Evolutionary conservation across 139 green algal genomes (phyloP), one percentile per base, ranked within the genome.

Genomic region (Haematococcus sp.): DNA sequence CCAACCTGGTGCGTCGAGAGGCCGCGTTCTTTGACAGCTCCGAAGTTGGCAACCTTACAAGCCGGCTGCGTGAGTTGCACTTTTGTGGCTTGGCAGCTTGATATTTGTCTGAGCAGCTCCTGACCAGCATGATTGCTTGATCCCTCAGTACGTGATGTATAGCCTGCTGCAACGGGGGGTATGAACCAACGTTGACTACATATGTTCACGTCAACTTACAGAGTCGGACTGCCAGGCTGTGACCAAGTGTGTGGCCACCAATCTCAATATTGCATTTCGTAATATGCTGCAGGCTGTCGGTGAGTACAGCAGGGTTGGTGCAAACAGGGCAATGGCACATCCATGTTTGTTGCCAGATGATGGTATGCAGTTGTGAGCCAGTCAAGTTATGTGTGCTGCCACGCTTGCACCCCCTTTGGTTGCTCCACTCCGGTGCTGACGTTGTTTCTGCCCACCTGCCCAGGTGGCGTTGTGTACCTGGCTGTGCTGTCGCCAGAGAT

Each of bases 261-360:
- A 93, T 75, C 75, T 96, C 74, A 96, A 97, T 73, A 88, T 96
- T 23, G 87, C 90, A 1, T 70, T 93, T 3, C 74, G 92, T 23
- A 97, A 96, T 73, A 35, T 76, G 16, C 66, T 97, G 44, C 91
- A 97, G 75, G 83, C 78, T 27, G 77, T 91, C 15, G 88, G 88
- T 89, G 70, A 64, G 82, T 76, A 22, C 7, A n/a, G n/a, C n/a
- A n/a, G n/a, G n/a, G 40, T 23, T 74, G 46, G 67, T 63, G 67
- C n/a, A n/a, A n/a, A n/a, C n/a, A n/a, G n/a, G n/a, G n/a, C n/a
- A n/a, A n/a, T n/a, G n/a, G n/a, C n/a, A n/a, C n/a, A n/a, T n/a
- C n/a, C n/a, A n/a, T n/a, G n/a, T n/a, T n/a, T n/a, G n/a, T n/a
- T n/a, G n/a, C n/a, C n/a, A n/a, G n/a, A n/a, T n/a, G n/a, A n/a